A percentile compares a stretch with the other conserved stretches of the same genome.
These are phyloP conservation scores for Elsinoe perseae DNA, from an alignment of 2,329 filamentous ascomycete genomes.

Conservation along the genomic window DNA sequence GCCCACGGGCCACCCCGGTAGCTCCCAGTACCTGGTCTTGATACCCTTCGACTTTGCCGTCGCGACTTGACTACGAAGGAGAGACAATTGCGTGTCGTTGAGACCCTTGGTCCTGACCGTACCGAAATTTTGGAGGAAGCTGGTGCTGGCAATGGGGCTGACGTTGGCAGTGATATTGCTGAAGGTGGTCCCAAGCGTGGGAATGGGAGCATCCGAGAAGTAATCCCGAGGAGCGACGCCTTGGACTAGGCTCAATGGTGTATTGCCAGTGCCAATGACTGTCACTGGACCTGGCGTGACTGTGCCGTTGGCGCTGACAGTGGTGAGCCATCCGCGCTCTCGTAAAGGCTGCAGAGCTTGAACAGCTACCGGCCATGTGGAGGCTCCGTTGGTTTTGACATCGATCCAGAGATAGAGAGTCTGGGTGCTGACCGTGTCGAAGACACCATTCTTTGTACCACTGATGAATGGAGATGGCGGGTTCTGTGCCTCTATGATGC, in stretches of 20 bases:
- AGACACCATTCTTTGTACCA: slow-evolving; percentile 52
- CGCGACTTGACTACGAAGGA: slow-evolving; percentile 45
- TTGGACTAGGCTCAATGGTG: slow-evolving; percentile 42
- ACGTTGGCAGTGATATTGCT: slow-evolving; percentile 41
- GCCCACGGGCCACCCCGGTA: slow-evolving; percentile 52
- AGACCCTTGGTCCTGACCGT: slow-evolving; percentile 32
- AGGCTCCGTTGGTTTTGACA: slow-evolving; percentile 50
- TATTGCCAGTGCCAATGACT: slow-evolving; percentile 56
- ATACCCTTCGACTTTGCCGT: slow-evolving; percentile 52
- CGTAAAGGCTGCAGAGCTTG: slow-evolving; percentile 50
- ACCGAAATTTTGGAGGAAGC: slow-evolving; percentile 40
- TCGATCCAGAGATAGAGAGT: slow-evolving; percentile 56
- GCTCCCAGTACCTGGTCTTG: slow-evolving; percentile 54
- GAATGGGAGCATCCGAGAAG: slow-evolving; percentile 54
- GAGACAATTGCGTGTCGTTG: slow-evolving; percentile 43
- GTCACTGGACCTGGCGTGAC: slow-evolving; percentile 48
- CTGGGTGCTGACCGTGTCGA: slow-evolving; percentile 47
- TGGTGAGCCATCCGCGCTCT: slow-evolving; percentile 46
- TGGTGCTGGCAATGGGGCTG: slow-evolving; percentile 48
- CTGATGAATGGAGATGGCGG: slow-evolving; percentile 44
- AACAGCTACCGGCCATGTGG: slow-evolving; percentile 51
- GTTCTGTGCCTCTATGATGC: slow-evolving; percentile 50
- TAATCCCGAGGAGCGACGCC: slow-evolving; percentile 43
- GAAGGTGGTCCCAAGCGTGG: slow-evolving; percentile 36
- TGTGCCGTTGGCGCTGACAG: slow-evolving; percentile 38